phyloP scores from a whole-genome alignment of 1,284 basidiomycete genomes.

The Chalciporus sp. region DNA sequence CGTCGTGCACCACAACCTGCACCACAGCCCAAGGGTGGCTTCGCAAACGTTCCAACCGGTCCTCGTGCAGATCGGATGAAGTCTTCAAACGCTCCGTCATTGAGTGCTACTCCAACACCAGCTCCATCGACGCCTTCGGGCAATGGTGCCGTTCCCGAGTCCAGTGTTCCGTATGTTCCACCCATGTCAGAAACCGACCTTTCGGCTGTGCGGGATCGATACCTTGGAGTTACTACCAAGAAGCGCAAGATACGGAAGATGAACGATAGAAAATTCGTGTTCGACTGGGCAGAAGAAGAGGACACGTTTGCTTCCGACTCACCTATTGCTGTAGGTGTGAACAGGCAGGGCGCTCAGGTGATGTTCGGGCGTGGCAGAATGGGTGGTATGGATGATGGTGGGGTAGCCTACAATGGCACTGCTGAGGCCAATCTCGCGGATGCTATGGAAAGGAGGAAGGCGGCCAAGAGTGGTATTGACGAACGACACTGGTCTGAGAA shows the following conservation, averaged over 20 bases:
- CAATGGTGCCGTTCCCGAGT: slow-evolving; percentile 30
- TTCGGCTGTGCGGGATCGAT: slow-evolving; percentile 79
- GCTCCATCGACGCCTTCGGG: slow-evolving; percentile 44
- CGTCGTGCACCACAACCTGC: slow-evolving; percentile 37
- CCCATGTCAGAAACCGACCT: slow-evolving; percentile 78
- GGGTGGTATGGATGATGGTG: slow-evolving; percentile 84
- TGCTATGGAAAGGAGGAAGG: slow-evolving; percentile 77
- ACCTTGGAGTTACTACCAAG: slow-evolving; percentile 90
- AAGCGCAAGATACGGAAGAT: slow-evolving; percentile 92
- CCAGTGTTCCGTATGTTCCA: slow-evolving; percentile 57
- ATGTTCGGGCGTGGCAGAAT: slow-evolving; percentile 86
- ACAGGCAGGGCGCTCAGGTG: slow-evolving; percentile 78
- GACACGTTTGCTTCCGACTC: slow-evolving; percentile 81
- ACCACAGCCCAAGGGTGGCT: slow-evolving; percentile 39
- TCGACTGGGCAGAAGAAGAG: slow-evolving; percentile 96
- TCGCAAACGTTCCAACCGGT: slow-evolving; percentile 78
- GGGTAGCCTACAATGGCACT: slow-evolving; percentile 35
- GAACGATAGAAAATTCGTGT: slow-evolving; percentile 96
- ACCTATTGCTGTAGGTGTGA: slow-evolving; percentile 60
- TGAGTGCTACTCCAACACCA: slow-evolving; percentile 37
- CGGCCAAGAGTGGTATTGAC: slow-evolving; percentile 82
- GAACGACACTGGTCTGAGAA: slow-evolving; percentile 99
- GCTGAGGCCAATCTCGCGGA: slow-evolving; percentile 67
- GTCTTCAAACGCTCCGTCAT: slow-evolving; percentile 33
- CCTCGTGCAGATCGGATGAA: slow-evolving; percentile 75